Base-by-base conservation (phyloP, 139 green algal genomes). In the Pseudopediastrum boryanum region DNA sequence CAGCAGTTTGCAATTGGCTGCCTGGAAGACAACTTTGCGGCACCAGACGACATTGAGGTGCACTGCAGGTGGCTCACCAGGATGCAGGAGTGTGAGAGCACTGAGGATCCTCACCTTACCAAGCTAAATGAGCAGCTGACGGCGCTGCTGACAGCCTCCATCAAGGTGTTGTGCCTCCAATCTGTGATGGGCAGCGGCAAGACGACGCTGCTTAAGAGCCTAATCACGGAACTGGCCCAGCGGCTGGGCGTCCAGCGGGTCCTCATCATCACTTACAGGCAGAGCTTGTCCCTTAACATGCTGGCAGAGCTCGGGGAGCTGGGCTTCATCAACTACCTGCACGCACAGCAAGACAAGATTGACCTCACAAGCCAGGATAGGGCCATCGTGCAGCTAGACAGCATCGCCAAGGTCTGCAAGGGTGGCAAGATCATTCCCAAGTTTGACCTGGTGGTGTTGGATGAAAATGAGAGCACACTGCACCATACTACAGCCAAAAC, bases 381-480 rank as follows among this genome's bases (percentile, higher is more conserved):
- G 29, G 7, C 5, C 62, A 70, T 48, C 31, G 62, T 70, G 12
- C 31, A 48, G 62, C 12, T 70, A 21, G 62, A 70, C 12, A 70
- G 62, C 62, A 44, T 70, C 62, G 12, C 35, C 35, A 70, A 50
- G 62, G 33, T 70, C 7, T n/a, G 33, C 33, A 35, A 25, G 35
- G 5, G 31, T 9, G 62, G 9, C 33, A 43, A 6, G 33, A 44
- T 70, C 33, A n/a, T 70, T 12, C 62, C 31, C n/a, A 19, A 12
- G 29, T 70, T 50, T 12, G 62, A 70, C 31, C 3, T 70, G 62
- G 62, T 70, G 35, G 62, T 70, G 35, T 36, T 70, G 29, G 62
- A 70, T 70, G 62, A 70, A 36, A 21, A 31, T 7, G 62, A 70
- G 62, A 64, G n/a, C n/a, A 66, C 62, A 21, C 62, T 70, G 33